Evolutionary conservation across 495 filamentous ascomycete genomes (phyloP), one percentile per base, ranked within the genome.

Genomic region (Cudoniella acicularis): DNA sequence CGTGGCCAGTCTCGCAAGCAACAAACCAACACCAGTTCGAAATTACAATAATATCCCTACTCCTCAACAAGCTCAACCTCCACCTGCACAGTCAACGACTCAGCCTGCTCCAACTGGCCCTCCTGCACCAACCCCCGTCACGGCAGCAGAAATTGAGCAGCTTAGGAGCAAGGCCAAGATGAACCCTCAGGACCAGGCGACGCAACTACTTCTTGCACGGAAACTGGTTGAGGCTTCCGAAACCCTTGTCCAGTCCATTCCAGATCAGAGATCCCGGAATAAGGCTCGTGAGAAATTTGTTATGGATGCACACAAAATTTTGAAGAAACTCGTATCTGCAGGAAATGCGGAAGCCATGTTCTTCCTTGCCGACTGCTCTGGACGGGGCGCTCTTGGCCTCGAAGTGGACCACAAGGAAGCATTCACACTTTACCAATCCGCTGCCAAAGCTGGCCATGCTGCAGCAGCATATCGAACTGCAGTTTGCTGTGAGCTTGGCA

Each of bases 401-500:
- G 85, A 91, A 60, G 75, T 81, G 0, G 93, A 98, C 63, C 81
- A 87, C 40, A 92, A 92, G 64, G 90, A 96, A 72, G 94, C 94
- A 0, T 98, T 96, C 72, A 81, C 81, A 13, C 79, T 98, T 3
- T 98, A 98, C 64, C 93, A 96, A 70, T 90, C 91, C 2, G 92
- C 93, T 16, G 94, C 93, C 2, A 98, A 97, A 70, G 72, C 82
- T 10, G 90, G 90, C 25, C 91, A 98, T 70, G 82, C 85, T 0
- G 85, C 90, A 36, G 86, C 90, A 23, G 94, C 94, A 1, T 98
- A 98, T 73, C 85, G 94, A 52, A 94, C 93, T 8, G 94, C 94
- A 40, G 95, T 98, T 1, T 98, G 94, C 76, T 97, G 93, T 69
- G 94, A 98, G 68, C 88, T 98, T 54, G 94, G 94, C n/a, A 82